phyloP scores from a whole-genome alignment of 805 yeast genomes.

The Kodamaea neixiangensis region DNA sequence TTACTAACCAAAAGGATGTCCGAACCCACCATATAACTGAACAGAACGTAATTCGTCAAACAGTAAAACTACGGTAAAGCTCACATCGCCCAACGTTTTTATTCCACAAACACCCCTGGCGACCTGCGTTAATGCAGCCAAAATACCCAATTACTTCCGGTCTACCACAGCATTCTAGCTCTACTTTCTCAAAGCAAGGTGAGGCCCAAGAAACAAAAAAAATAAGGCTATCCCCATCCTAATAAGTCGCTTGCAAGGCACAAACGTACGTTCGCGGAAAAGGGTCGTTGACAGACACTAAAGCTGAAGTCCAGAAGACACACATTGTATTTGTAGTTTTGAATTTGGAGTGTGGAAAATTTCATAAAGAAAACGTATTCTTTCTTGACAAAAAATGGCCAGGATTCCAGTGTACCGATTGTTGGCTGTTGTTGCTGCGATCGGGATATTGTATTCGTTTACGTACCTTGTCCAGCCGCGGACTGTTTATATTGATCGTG shows the following conservation, averaged over 20 bases:
- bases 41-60: too few species aligned
- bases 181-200: background rate
- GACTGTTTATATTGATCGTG: constrained; percentile 18
- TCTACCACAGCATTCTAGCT: background rate
- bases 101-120: background rate
- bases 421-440: constrained; percentile 10
- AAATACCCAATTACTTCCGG: background rate
- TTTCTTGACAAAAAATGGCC: constrained; percentile 7
- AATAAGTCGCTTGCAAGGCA: background rate
- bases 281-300: background rate
- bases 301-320: background rate
- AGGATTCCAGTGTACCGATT: constrained; percentile 9
- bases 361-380: background rate
- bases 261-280: background rate
- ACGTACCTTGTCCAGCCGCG: constrained; percentile 2
- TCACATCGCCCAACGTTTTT: too few species aligned
- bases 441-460: constrained; percentile 12
- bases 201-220: background rate
- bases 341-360: background rate
- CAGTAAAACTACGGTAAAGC: too few species aligned
- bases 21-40: too few species aligned
- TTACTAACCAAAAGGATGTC: too few species aligned
- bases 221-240: background rate
- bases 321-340: background rate
- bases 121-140: background rate